These are phyloP conservation scores for sorghum (Sorghum bicolor) DNA, from an alignment of 176 grass and related monocot genomes.

Conservation along the genomic window DNA sequence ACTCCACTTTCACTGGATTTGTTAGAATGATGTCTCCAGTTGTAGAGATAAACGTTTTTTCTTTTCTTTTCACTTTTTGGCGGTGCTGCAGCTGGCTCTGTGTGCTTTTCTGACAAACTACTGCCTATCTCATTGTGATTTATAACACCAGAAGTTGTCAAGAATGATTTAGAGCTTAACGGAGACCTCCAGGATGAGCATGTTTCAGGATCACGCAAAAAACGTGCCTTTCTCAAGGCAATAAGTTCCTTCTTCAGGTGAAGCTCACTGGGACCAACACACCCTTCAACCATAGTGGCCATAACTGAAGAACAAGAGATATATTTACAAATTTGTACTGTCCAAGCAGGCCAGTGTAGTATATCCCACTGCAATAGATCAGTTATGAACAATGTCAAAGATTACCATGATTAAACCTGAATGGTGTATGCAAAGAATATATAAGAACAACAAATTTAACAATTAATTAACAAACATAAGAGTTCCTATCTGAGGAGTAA, in stretches of 20 bases:
- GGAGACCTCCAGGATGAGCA: slow-evolving; percentile 86
- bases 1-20: slow-evolving; percentile 80
- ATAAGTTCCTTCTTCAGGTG: slow-evolving; percentile 96
- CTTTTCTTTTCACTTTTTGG: slow-evolving; percentile 59
- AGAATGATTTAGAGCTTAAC: slow-evolving; percentile 69
- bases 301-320: slow-evolving; percentile 23
- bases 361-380: slow-evolving; percentile 29
- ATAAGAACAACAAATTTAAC: neutral
- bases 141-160: slow-evolving; percentile 41
- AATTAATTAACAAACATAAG: slow-evolving; percentile 1
- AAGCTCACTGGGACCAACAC: slow-evolving; percentile 77
- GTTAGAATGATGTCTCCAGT: slow-evolving; percentile 83
- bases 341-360: slow-evolving; percentile 5
- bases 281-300: slow-evolving; percentile 52
- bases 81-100: slow-evolving; percentile 30
- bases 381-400: slow-evolving; percentile 14
- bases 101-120: slow-evolving; percentile 31
- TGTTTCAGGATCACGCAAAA: slow-evolving; percentile 85
- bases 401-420: neutral
- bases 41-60: slow-evolving; percentile 91
- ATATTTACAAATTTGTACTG: slow-evolving; percentile 8
- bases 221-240: slow-evolving; percentile 66
- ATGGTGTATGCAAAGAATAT: neutral
- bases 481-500: neutral
- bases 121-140: slow-evolving; percentile 31